Evolutionary conservation across 192 early-diverging fungal genomes (phyloP).

Genomic region (Podila minutissima): DNA sequence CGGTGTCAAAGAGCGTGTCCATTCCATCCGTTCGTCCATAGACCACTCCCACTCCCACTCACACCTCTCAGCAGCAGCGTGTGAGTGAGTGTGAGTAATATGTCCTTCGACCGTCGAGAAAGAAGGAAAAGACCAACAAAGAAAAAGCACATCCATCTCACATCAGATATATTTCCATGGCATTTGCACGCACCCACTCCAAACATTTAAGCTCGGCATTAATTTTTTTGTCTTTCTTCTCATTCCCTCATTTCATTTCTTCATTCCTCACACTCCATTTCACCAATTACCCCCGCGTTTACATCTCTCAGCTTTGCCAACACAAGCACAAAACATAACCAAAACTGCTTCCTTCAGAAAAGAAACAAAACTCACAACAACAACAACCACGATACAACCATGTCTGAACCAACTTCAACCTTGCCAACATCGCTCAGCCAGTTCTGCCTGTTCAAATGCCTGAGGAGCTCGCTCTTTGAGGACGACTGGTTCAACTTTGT

Average conservation of each 20-base stretch:
- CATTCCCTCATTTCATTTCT: background rate
- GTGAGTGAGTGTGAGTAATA: no score
- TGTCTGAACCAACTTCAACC: background rate
- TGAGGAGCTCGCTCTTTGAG: conserved; percentile 49
- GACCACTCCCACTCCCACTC: no score
- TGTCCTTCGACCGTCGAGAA: no score
- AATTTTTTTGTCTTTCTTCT: background rate
- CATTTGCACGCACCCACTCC: background rate
- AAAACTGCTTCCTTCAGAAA: background rate
- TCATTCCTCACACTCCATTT: background rate
- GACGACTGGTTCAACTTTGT: conserved; percentile 53
- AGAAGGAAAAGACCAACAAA: no score
- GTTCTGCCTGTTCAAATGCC: conserved; percentile 50
- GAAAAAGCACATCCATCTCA: background rate
- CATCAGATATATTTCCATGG: background rate
- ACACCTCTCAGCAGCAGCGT: no score
- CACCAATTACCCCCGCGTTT: background rate
- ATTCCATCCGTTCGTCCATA: no score
- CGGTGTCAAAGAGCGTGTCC: no score
- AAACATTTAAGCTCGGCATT: background rate
- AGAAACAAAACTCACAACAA: background rate
- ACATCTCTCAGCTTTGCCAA: background rate
- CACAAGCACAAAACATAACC: background rate
- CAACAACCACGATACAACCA: background rate
- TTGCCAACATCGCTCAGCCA: conserved; percentile 41